Percentiles rank a stretch among this genome's conserved stretches.
phyloP scores from a whole-genome alignment of 2,329 filamentous ascomycete species.

The Paraconiothyrium sp. region DNA sequence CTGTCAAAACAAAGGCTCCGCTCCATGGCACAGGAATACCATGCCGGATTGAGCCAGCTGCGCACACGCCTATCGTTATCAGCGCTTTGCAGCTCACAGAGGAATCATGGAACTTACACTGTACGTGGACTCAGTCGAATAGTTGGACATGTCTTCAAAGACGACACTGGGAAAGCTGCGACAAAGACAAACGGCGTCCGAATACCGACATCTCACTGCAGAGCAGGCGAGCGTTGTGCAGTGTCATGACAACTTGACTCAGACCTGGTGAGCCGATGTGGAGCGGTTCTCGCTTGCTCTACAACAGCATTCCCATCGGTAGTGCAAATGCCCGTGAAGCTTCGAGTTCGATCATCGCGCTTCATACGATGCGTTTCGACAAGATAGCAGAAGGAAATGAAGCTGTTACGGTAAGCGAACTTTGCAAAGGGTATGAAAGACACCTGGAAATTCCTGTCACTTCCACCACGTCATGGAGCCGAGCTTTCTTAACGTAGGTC shows the following conservation, averaged over 20 bases:
- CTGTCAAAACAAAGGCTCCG: not conserved
- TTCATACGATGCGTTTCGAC: not conserved
- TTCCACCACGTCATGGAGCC: not conserved
- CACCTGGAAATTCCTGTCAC: not conserved
- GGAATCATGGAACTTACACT: not conserved
- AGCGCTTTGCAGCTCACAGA: not conserved
- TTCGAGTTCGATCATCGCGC: not conserved
- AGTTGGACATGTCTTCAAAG: not conserved
- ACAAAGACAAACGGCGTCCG: constrained; percentile 7
- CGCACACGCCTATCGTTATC: not conserved
- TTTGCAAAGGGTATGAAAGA: too few relatives aligned
- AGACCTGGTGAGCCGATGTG: constrained; percentile 14
- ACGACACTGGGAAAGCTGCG: constrained; percentile 2
- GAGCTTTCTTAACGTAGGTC: too few relatives aligned
- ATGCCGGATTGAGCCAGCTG: not conserved
- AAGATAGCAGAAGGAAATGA: not conserved
- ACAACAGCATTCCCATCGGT: not conserved
- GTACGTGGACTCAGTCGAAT: not conserved
- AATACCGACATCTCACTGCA: constrained; percentile 10
- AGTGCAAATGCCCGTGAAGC: constrained; percentile 3
- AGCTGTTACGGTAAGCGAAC: constrained; percentile 1
- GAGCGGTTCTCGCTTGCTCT: constrained; percentile 12
- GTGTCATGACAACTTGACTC: constrained; percentile 14
- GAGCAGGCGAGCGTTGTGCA: constrained; percentile 13
- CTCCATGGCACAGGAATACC: not conserved